phyloP scores from a whole-genome alignment of 139 green algal genomes.

The Penium margaritaceum region DNA sequence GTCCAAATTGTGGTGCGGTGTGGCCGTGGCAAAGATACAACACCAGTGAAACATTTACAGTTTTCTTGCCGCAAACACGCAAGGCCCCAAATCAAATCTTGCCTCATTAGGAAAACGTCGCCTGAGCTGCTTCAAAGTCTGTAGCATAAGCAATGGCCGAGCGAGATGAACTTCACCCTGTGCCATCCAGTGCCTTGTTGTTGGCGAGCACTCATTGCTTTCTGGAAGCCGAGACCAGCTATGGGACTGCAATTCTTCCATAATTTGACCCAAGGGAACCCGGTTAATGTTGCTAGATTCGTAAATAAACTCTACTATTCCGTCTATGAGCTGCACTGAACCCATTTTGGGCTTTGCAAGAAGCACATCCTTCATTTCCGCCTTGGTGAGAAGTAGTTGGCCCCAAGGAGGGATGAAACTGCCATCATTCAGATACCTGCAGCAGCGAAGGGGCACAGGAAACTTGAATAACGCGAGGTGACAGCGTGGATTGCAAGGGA shows the following conservation, averaged over 20 bases:
- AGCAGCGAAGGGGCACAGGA: background rate
- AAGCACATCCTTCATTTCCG: background rate
- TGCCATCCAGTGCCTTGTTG: conserved; percentile 1
- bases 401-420: conserved; percentile 23
- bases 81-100: conserved; percentile 14
- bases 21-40: too few species aligned
- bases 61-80: conserved; percentile 25
- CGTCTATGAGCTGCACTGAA: conserved; percentile 8
- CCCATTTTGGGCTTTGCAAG: background rate
- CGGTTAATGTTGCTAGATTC: conserved; percentile 8
- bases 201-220: background rate
- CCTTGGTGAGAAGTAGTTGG: background rate
- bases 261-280: background rate
- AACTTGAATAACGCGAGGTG: background rate
- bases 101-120: conserved; percentile 2
- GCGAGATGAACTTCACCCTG: background rate
- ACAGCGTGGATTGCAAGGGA: background rate
- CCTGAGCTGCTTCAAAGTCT: background rate
- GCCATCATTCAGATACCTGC: conserved; percentile 13
- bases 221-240: background rate
- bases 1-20: too few species aligned
- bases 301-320: conserved; percentile 20
- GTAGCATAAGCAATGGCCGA: background rate
- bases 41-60: too few species aligned
- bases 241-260: background rate